Percentiles rank a stretch among this genome's conserved stretches.
These are phyloP conservation scores for Clonostachys rosea DNA, from an alignment of 2,329 filamentous ascomycete genomes.

Conservation along the genomic window DNA sequence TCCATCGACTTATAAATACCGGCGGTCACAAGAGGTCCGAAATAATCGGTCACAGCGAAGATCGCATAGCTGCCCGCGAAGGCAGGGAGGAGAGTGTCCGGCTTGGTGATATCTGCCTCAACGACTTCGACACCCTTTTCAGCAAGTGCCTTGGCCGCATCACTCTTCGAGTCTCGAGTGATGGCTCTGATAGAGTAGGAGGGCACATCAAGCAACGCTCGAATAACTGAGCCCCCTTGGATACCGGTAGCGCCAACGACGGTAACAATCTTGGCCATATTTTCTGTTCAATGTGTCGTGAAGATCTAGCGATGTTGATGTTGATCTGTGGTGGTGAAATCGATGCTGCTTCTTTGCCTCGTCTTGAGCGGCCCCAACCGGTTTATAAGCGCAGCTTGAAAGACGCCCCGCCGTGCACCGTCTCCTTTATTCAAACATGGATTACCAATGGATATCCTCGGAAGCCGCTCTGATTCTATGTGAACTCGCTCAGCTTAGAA, in stretches of 20 bases:
- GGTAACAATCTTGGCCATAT: conserved; percentile 5
- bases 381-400: no score
- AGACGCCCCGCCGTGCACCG: no score
- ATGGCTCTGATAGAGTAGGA: conserved; percentile 27
- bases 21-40: conserved; percentile 19
- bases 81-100: conserved; percentile 19
- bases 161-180: conserved; percentile 24
- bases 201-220: conserved; percentile 26
- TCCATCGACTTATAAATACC: conserved; percentile 22
- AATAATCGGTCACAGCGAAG: conserved; percentile 23
- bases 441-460: no score
- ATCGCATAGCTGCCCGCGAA: conserved; percentile 25
- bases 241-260: conserved; percentile 31
- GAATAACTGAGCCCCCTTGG: conserved; percentile 34
- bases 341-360: no score
- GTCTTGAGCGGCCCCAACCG: no score
- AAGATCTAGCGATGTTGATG: no score
- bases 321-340: no score
- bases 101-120: conserved; percentile 17
- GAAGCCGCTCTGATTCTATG: no score
- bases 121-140: conserved; percentile 26
- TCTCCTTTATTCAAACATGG: no score
- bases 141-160: conserved; percentile 18
- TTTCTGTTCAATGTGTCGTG: no score
- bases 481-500: no score